Evolutionary conservation across 192 early-diverging fungal genomes (phyloP), one percentile per base, ranked within the genome.

Genomic region (Gaertneriomyces semiglobifer): DNA sequence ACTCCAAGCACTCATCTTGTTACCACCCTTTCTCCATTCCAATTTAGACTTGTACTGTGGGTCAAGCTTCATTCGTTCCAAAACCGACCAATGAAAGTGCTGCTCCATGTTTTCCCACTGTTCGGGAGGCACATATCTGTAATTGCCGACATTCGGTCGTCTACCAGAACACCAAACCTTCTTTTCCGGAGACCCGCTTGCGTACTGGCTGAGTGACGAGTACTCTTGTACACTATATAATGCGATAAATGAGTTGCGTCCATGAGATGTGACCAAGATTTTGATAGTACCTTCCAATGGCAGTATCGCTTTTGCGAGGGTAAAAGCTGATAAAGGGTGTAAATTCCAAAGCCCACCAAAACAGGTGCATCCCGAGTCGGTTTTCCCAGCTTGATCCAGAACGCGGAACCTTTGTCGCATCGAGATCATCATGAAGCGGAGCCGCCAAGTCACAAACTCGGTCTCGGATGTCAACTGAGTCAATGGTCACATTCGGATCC

Each of bases 391-490:
- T 50, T 18, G 18, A n/a, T 50, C 48, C 48, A 0, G 48, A n/a
- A n/a, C 48, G 11, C 11, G 12, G 12, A 50, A n/a, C 48, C 48
- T 50, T 50, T 12, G 48, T 12, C 1, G 18, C 11, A 56, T 11
- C 55, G 20, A 56, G 55, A 25, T 14, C 11, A 25, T 56, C 55
- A 33, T 56, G 55, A 11, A 56, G 55, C 14, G 55, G 55, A 12
- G 55, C 55, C 20, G 20, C 10, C 12, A 19, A 11, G 11, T 56
- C 55, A 56, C 12, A 25, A 11, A 18, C n/a, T 56, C 55, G 14
- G 25, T 33, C 25, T 33, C 25, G 25, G 25, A 33, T 33, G 25
- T 33, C 25, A 33, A 33, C 25, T n/a, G 16, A 50, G 48, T 50
- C 12, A 2, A n/a, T 50, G 12, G 48, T 2, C 48, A n/a, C 18